Conservation (phyloP, 345 rosid genomes). For the Lepidium didymum region DNA sequence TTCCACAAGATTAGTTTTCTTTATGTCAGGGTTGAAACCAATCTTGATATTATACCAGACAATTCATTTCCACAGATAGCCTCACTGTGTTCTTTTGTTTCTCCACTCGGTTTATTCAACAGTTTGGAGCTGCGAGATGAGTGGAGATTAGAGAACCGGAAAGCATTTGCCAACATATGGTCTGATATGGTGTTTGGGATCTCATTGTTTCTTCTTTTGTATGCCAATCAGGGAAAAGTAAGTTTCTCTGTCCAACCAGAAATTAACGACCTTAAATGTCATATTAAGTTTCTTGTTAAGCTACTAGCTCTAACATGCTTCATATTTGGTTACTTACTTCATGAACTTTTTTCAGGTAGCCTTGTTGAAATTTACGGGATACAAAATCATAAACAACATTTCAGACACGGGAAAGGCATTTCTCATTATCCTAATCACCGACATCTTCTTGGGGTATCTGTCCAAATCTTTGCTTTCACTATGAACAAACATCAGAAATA, state of each 20-base stretch:
- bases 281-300: background rate
- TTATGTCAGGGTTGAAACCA: slow-evolving; percentile 2
- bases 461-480: background rate
- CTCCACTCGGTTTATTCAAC: slow-evolving; percentile 25
- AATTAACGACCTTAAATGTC: background rate
- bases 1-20: background rate
- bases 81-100: background rate
- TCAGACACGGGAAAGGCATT: slow-evolving; percentile 92
- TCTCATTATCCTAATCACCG: slow-evolving; percentile 69
- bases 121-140: slow-evolving; percentile 88
- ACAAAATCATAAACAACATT: slow-evolving; percentile 67
- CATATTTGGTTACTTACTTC: background rate
- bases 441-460: slow-evolving; percentile 79
- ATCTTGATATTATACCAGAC: background rate
- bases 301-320: background rate
- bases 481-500: background rate
- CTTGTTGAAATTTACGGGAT: slow-evolving; percentile 89
- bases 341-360: slow-evolving; percentile 57
- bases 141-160: slow-evolving; percentile 80
- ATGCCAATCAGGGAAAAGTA: slow-evolving; percentile 80
- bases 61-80: background rate
- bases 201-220: slow-evolving; percentile 67
- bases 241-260: slow-evolving; percentile 19
- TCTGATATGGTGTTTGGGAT: slow-evolving; percentile 89
- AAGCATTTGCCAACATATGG: slow-evolving; percentile 92